phyloP scores from a whole-genome alignment of 768 basidiomycete species.

The Suillus hirtellus region DNA sequence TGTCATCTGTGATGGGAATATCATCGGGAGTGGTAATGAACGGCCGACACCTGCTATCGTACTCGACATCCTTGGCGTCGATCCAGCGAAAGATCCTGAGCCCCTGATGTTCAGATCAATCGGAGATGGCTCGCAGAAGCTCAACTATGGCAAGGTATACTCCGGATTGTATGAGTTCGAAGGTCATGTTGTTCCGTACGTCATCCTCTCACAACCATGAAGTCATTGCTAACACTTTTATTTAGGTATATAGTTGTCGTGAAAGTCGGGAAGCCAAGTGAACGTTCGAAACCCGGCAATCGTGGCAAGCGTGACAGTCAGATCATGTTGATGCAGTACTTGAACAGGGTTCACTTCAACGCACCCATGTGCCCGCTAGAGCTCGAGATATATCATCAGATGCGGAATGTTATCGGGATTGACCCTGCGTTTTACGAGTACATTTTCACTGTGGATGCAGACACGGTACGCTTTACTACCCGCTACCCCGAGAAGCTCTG shows the following conservation, averaged over 20 bases:
- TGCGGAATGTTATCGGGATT: slow-evolving; percentile 73
- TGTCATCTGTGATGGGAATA: slow-evolving; percentile 70
- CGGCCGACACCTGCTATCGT: slow-evolving; percentile 66
- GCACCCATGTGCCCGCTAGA: slow-evolving; percentile 66
- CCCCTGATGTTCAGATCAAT: slow-evolving; percentile 69
- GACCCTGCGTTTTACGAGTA: slow-evolving; percentile 78
- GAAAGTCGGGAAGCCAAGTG: slow-evolving; percentile 69
- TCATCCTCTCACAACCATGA: slow-evolving; percentile 8
- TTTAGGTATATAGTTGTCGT: slow-evolving; percentile 58
- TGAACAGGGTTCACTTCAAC: slow-evolving; percentile 70
- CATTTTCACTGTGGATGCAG: slow-evolving; percentile 71
- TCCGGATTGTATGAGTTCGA: slow-evolving; percentile 72
- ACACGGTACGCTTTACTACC: slow-evolving; percentile 46
- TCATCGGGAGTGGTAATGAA: slow-evolving; percentile 70
- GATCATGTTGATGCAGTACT: slow-evolving; percentile 63
- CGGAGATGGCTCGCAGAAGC: slow-evolving; percentile 63
- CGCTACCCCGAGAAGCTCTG: slow-evolving; percentile 10
- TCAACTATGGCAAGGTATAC: slow-evolving; percentile 72
- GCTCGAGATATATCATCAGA: slow-evolving; percentile 72
- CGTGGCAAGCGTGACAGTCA: slow-evolving; percentile 72
- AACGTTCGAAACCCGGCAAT: slow-evolving; percentile 65
- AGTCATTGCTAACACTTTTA: slow-evolving; percentile 7
- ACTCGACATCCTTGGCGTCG: slow-evolving; percentile 66
- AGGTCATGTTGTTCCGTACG: slow-evolving; percentile 68
- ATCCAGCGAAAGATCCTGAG: slow-evolving; percentile 62